A percentile compares a stretch with the other conserved stretches of the same genome.
phyloP scores from a whole-genome alignment of 495 filamentous ascomycete species.

The Ascobolus immersus region DNA sequence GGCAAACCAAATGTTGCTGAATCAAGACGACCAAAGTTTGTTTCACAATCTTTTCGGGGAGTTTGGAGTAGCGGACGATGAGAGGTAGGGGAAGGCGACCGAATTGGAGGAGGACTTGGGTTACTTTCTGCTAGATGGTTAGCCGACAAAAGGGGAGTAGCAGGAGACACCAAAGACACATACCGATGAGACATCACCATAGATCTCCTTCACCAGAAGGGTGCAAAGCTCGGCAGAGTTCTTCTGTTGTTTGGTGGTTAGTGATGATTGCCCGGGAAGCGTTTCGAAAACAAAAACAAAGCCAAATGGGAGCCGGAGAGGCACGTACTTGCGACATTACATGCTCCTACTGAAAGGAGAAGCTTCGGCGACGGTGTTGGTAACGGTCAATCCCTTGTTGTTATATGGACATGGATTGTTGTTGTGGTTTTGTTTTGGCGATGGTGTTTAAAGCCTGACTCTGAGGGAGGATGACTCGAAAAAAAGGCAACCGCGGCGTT shows the following conservation, averaged over 20 bases:
- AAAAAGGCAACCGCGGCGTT: too few relatives aligned
- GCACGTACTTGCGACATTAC: slow-evolving; percentile 14
- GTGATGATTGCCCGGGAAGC: slow-evolving; percentile 4
- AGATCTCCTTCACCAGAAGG: slow-evolving; percentile 65
- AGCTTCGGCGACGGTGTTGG: too few relatives aligned
- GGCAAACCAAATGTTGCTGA: slow-evolving; percentile 64
- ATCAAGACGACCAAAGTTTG: slow-evolving; percentile 60
- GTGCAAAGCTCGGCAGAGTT: slow-evolving; percentile 57
- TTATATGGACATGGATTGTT: too few relatives aligned
- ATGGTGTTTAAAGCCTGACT: too few relatives aligned
- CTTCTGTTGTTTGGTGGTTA: slow-evolving; percentile 23
- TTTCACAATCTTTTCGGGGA: slow-evolving; percentile 41
- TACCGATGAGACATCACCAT: slow-evolving; percentile 78
- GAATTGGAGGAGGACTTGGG: slow-evolving; percentile 45
- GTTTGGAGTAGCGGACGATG: slow-evolving; percentile 37
- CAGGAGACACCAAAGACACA: slow-evolving; percentile 16
- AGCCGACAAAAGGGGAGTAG: slow-evolving; percentile 1
- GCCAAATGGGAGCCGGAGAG: slow-evolving; percentile 1
- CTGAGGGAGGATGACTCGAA: too few relatives aligned
- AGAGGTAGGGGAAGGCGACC: slow-evolving; percentile 49
- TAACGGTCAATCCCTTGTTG: too few relatives aligned
- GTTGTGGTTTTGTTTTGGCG: too few relatives aligned
- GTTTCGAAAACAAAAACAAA: slow-evolving; percentile 1
- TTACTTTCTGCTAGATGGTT: slow-evolving; percentile 27
- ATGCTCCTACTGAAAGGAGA: slow-evolving; percentile 6